These are phyloP conservation scores for Curvularia hawaiiensis DNA, from an alignment of 2,329 filamentous ascomycete species.

Conservation along the genomic window DNA sequence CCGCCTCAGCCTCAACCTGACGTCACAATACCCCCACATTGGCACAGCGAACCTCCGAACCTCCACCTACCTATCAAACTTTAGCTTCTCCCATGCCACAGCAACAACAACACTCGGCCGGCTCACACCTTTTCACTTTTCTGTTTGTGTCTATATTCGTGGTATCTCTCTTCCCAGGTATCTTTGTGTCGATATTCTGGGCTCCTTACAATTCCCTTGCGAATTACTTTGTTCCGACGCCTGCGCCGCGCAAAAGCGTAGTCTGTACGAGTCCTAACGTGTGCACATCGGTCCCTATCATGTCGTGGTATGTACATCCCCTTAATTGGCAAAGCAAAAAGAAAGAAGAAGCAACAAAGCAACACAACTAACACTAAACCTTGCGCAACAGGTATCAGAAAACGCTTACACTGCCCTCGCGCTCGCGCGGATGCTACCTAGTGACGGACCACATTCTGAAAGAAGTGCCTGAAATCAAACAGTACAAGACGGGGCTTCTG, in stretches of 20 bases:
- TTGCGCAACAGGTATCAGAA: conserved; percentile 66
- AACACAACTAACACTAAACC: background rate
- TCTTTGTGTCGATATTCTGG: conserved; percentile 51
- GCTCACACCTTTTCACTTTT: conserved; percentile 48
- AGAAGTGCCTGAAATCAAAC: conserved; percentile 76
- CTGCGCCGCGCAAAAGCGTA: conserved; percentile 26
- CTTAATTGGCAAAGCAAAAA: background rate
- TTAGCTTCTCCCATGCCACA: conserved; percentile 23
- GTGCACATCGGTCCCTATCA: conserved; percentile 28
- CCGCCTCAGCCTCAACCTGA: conserved; percentile 4
- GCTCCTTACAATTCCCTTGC: conserved; percentile 39
- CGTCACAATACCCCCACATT: conserved; percentile 14
- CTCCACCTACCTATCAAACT: conserved; percentile 10
- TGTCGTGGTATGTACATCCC: conserved; percentile 37
- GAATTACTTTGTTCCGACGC: conserved; percentile 33
- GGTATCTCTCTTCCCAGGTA: conserved; percentile 56
- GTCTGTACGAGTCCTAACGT: conserved; percentile 36
- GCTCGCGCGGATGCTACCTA: conserved; percentile 84
- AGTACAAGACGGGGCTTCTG: conserved; percentile 75
- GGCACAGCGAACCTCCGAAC: conserved; percentile 8
- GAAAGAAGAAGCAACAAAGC: background rate
- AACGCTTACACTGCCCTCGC: conserved; percentile 76
- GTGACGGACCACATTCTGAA: conserved; percentile 76
- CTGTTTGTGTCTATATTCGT: conserved; percentile 57
- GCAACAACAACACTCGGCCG: conserved; percentile 25